Evolutionary conservation across 2,329 filamentous ascomycete genomes (phyloP), one percentile per base, ranked within the genome.

Genomic region (Penicillium fuscoglaucum): DNA sequence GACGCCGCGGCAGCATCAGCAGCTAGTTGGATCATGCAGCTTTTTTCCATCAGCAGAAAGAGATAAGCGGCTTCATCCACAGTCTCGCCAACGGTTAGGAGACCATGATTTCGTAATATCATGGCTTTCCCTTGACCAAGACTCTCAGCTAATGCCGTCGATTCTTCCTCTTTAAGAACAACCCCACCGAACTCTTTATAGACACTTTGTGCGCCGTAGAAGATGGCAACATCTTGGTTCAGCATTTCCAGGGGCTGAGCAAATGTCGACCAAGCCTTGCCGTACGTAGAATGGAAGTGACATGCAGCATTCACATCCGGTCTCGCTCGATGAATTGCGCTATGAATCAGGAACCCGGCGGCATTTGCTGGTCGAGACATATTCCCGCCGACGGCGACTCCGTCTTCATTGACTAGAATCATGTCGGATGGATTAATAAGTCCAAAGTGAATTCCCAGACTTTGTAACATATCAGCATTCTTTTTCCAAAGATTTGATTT

Each of bases 1-100:
- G 29, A 81, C 13, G 78, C 82, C 2, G 81, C 83, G 0, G 89
- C 88, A 0, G 88, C 87, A 74, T 91, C 89, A 39, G 86, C 84
- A 64, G 82, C 77, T 52, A 90, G 76, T 75, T 91, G 88, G 33
- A 89, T 82, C 56, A 85, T 81, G 70, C 89, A 91, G 47, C 83
- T 85, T 49, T 87, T 80, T 72, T 91, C 89, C 71, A 90, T 80
- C 45, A 88, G 75, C 0, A 84, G 85, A 69, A 90, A 89, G 52
- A 90, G 72, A 71, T 87, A 91, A 0, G 85, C 86, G 1, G 89
- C 89, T 73, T 91, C 89, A 68, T 91, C 89, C 2, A 91, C 88
- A 0, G 89, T 91, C 7, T 73, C 68, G 4, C 89, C 89, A 0
- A 90, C 88, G 0, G 87, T 90, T 51, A 91, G 73, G 37, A 92